Evolutionary conservation across 164 flowering plant species (phyloP).

Genomic region (Berberis thunbergii): DNA sequence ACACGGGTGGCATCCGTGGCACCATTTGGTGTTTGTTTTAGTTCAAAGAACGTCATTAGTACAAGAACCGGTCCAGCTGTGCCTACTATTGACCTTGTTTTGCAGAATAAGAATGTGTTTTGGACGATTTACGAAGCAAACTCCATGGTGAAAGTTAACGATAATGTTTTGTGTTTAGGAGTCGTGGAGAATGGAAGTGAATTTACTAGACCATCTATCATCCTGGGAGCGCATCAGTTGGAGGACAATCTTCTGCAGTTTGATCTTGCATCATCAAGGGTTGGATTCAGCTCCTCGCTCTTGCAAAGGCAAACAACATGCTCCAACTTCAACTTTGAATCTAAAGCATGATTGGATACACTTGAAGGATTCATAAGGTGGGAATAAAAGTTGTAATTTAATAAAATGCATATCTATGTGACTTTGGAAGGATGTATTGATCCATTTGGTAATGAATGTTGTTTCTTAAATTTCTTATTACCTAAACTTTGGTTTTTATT

Average conservation of each 20-base stretch:
- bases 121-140: conserved; percentile 36
- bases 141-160: conserved; percentile 26
- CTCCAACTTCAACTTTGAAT: conserved; percentile 25
- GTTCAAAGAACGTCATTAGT: conserved; percentile 10
- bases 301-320: conserved; percentile 23
- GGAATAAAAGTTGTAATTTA: conserved; percentile 15
- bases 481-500: too few species aligned
- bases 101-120: conserved; percentile 17
- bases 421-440: too few species aligned
- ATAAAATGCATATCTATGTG: too few species aligned
- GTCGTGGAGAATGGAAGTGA: conserved; percentile 14
- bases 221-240: conserved; percentile 16
- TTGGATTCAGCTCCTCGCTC: conserved; percentile 44
- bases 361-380: background rate
- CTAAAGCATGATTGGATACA: conserved; percentile 3
- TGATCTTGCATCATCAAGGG: conserved; percentile 25
- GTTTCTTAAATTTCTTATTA: too few species aligned
- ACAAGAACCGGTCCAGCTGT: conserved; percentile 31
- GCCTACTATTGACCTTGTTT: conserved; percentile 28
- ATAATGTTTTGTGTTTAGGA: conserved; percentile 28
- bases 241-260: conserved; percentile 36
- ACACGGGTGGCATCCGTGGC: conserved; percentile 23
- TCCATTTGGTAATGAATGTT: too few species aligned
- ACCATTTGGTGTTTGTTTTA: conserved; percentile 30
- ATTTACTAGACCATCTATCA: conserved; percentile 16